phyloP scores from a whole-genome alignment of 2,329 filamentous ascomycete genomes.

The Colletotrichum agaves region DNA sequence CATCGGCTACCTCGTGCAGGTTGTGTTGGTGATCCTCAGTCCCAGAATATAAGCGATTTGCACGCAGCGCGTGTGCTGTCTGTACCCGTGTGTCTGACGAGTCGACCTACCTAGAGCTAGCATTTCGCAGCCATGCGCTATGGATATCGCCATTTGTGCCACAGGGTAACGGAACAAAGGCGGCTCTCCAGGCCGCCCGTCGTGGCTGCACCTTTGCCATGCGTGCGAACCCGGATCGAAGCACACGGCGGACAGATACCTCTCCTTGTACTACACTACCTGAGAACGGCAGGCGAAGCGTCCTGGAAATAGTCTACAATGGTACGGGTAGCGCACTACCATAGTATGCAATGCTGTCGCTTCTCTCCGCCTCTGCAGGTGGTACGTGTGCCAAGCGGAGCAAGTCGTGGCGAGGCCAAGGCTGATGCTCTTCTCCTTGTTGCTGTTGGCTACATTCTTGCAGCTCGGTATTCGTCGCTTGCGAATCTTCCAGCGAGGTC shows the following conservation, averaged over 20 bases:
- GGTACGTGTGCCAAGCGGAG: slow-evolving; percentile 29
- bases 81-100: slow-evolving; percentile 15
- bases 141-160: slow-evolving; percentile 17
- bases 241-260: slow-evolving; percentile 26
- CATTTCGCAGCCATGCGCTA: slow-evolving; percentile 24
- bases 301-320: slow-evolving; percentile 5
- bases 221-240: slow-evolving; percentile 21
- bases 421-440: background rate
- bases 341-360: slow-evolving; percentile 1
- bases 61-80: slow-evolving; percentile 6
- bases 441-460: slow-evolving; percentile 4
- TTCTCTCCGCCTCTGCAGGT: slow-evolving; percentile 18
- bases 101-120: background rate
- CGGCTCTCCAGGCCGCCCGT: slow-evolving; percentile 23
- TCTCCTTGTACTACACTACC: slow-evolving; percentile 18
- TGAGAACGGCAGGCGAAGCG: background rate
- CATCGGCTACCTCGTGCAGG: background rate
- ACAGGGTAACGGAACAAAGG: slow-evolving; percentile 27
- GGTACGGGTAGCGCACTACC: background rate
- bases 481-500: slow-evolving; percentile 10
- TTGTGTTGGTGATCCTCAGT: slow-evolving; percentile 5
- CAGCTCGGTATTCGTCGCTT: slow-evolving; percentile 9
- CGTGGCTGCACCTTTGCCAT: slow-evolving; percentile 24
- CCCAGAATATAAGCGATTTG: slow-evolving; percentile 1
- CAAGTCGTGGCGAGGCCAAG: slow-evolving; percentile 25